Evolutionary conservation across 179 eudicot genomes (phyloP), one percentile per base, ranked within the genome.

Genomic region (Camellia oleifera): DNA sequence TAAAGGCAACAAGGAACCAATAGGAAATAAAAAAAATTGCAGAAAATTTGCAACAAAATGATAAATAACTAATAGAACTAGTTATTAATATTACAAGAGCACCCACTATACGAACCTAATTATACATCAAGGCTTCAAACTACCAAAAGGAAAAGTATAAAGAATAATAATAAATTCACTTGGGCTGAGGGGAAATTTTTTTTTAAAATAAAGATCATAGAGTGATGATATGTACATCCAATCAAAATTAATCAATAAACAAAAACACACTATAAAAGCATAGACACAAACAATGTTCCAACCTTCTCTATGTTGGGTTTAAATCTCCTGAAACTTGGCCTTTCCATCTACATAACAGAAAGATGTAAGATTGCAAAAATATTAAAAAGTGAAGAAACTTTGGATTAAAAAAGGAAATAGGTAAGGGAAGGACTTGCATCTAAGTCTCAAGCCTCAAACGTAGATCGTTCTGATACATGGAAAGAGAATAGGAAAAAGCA

Each of bases 241-340:
- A 78, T 69, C 66, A 78, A 44, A 78, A 78, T 69, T 40, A 78
- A 78, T 56, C 12, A 78, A 58, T 42, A 78, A 69, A 56, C 75
- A 69, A 15, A 78, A 48, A 7, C 66, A 78, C 68, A 45, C n/a
- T n/a, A 20, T 32, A 42, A 57, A 20, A 56, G 75, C 75, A 78
- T 3, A 7, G 56, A 52, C 23, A 46, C 44, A 78, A 69, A 78
- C 66, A 44, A 40, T 44, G 18, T 69, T 52, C 84, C 18, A 48
- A 57, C 48, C 23, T 52, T 66, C 56, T 72, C 75, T 83, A 91
- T 44, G 86, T 53, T 63, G 87, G 78, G 79, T 80, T 87, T 73
- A 86, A 75, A 85, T 93, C 95, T 52, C 88, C 85, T 9, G 97
- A 91, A 75, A 88, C 93, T 77, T 88, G 95, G 69, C 93, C 93